Base-by-base conservation (phyloP, 805 yeast species). In the Ogataea nitratoaversa region DNA sequence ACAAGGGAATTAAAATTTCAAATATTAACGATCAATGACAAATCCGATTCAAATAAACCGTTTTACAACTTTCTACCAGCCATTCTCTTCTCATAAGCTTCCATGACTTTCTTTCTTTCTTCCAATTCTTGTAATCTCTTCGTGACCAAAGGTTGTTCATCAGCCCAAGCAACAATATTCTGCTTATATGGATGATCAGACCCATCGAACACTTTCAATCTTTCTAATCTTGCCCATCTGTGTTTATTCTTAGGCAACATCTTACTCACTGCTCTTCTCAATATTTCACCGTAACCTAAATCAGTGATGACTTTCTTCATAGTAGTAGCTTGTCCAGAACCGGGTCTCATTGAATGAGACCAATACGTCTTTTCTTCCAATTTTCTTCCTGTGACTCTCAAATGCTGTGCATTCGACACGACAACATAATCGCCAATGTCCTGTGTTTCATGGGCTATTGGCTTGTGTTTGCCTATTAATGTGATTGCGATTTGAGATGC, bases 341-440 rank as follows among this genome's bases (percentile, higher is more conserved):
- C 99, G 3, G 98, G 98, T 53, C 84, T 79, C 4, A 84, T 77
- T 24, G 90, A 82, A 63, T 95, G 99, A 42, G 85, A 74, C 83
- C 95, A 83, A 67, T 93, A 93, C 8, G 80, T 72, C 63, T 86
- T 90, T 41, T 89, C 81, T 41, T 78, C 66, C 55, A 90, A 61
- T 62, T 93, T 91, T 45, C 80, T 82, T 47, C 98, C 98, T 0
- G 96, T 81, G n/a, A 84, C 71, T 50, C 80, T 81, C 54, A 93
- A 62, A 49, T 79, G 78, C 43, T 86, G 75, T 57, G 96, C 89
- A 67, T 93, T 95, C 12, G 97, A 85, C 2, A 91, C 96, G 11
- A 93, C 98, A 11, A 93, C 97, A 57, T 90, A 93, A 64, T 93
- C 99, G 12, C 99, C 99, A 48, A 82, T 79, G 66, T 93, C 99